A percentile compares a stretch with the other conserved stretches of the same genome.
Evolutionary conservation across 139 green algal genomes (phyloP).

Genomic region (Raphidocelis subcapitata): DNA sequence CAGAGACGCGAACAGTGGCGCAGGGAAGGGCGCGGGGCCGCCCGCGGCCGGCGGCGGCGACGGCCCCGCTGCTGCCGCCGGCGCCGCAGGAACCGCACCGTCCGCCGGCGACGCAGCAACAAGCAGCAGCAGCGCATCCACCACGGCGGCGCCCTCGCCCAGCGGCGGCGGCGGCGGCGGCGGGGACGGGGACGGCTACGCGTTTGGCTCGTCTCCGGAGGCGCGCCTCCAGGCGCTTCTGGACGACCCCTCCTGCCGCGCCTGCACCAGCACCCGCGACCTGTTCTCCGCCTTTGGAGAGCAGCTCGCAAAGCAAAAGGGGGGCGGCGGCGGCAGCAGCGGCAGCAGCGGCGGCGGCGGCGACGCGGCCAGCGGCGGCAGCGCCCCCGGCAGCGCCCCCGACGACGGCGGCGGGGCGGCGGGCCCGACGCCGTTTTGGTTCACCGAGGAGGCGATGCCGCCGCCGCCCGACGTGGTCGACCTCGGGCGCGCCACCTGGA

Average conservation of each 20-base stretch:
- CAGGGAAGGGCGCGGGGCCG: background rate
- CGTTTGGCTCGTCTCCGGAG: too few species aligned
- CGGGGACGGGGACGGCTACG: too few species aligned
- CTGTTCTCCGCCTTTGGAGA: slow-evolving; percentile 19
- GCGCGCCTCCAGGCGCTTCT: background rate
- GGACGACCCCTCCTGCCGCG: slow-evolving; percentile 8
- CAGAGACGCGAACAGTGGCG: too few species aligned
- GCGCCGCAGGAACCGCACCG: background rate
- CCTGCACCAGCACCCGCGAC: slow-evolving; percentile 22
- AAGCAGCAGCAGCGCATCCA: slow-evolving; percentile 4
- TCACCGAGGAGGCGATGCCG: slow-evolving; percentile 27
- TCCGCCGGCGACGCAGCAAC: too few species aligned
- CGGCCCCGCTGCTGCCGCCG: background rate
- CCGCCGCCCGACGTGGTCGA: slow-evolving; percentile 46
- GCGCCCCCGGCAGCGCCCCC: background rate
- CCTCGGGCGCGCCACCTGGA: slow-evolving; percentile 58
- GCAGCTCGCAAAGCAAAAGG: slow-evolving; percentile 1
- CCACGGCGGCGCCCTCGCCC: background rate
- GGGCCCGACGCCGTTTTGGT: slow-evolving; percentile 23
- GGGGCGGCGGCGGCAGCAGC: background rate
- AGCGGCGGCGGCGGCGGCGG: too few species aligned
- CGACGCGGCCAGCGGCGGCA: slow-evolving; percentile 4
- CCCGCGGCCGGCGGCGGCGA: background rate
- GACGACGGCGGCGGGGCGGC: background rate
- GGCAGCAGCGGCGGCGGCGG: background rate